phyloP scores from a whole-genome alignment of 306 rosid genomes.

The Fagus crenata region DNA sequence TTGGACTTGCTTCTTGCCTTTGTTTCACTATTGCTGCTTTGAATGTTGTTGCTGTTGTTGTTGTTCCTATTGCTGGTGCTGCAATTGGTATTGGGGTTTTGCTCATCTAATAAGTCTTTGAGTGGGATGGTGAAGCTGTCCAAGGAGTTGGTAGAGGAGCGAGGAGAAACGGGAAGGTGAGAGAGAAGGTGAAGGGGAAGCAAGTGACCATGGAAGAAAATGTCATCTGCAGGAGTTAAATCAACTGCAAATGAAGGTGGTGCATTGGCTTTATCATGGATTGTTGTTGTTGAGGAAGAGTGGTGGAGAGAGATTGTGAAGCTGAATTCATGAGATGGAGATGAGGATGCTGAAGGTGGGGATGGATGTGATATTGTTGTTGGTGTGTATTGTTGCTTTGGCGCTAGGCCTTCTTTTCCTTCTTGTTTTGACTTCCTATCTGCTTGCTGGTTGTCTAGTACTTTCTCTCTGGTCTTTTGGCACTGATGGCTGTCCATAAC shows the following conservation, averaged over 20 bases:
- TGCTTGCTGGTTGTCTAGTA: slow-evolving; percentile 23
- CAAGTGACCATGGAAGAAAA: slow-evolving; percentile 97
- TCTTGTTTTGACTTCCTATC: slow-evolving; percentile 21
- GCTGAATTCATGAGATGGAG: slow-evolving; percentile 92
- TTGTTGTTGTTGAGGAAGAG: slow-evolving; percentile 49
- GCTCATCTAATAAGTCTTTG: slow-evolving; percentile 32
- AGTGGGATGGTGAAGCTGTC: slow-evolving; percentile 72
- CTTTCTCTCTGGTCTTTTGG: slow-evolving; percentile 41
- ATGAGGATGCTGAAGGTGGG: slow-evolving; percentile 63
- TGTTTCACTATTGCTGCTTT: slow-evolving; percentile 28
- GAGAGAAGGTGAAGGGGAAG: slow-evolving; percentile 90
- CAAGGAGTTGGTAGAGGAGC: slow-evolving; percentile 66
- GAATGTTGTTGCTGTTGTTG: slow-evolving; percentile 20
- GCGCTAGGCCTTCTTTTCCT: slow-evolving; percentile 24
- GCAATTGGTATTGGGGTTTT: slow-evolving; percentile 29
- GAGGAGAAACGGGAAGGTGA: slow-evolving; percentile 77
- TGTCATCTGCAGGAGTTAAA: slow-evolving; percentile 93
- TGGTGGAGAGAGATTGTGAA: slow-evolving; percentile 89
- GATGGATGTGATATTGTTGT: slow-evolving; percentile 43
- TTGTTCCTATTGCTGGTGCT: slow-evolving; percentile 29
- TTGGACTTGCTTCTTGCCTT: slow-evolving; percentile 54
- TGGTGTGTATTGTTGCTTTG: slow-evolving; percentile 16
- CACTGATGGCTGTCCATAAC: slow-evolving; percentile 58
- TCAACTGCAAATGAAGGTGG: slow-evolving; percentile 65
- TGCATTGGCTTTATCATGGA: slow-evolving; percentile 43